Conservation (phyloP, 129 eudicot genomes). For the Smallanthus sonchifolius region DNA sequence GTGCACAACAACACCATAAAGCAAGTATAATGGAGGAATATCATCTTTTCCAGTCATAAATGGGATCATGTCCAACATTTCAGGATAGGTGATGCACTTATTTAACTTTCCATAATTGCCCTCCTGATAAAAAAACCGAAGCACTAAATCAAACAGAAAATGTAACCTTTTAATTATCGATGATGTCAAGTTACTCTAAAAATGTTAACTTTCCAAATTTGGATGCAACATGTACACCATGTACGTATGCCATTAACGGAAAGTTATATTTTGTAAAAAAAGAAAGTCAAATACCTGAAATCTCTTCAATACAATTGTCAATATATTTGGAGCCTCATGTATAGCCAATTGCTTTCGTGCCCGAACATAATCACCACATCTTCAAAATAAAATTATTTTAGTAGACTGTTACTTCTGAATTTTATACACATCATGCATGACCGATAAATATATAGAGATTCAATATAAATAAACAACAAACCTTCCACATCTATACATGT, state of each 20-base stretch:
- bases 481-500: slow-evolving; percentile 97
- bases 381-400: slow-evolving; percentile 26
- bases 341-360: slow-evolving; percentile 84
- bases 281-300: slow-evolving; percentile 61
- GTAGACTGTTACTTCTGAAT: background rate
- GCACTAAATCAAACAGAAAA: background rate
- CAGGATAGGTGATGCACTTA: slow-evolving; percentile 76
- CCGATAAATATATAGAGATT: background rate
- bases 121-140: slow-evolving; percentile 48
- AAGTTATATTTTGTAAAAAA: background rate
- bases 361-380: slow-evolving; percentile 81
- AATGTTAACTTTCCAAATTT: background rate
- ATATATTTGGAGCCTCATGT: slow-evolving; percentile 87
- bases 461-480: slow-evolving; percentile 17
- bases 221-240: background rate
- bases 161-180: background rate
- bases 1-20: slow-evolving; percentile 89
- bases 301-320: slow-evolving; percentile 88
- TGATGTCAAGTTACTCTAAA: background rate
- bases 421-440: slow-evolving; percentile 6
- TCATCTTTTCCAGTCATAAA: slow-evolving; percentile 88
- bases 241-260: background rate
- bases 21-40: slow-evolving; percentile 86
- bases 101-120: slow-evolving; percentile 89
- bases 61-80: slow-evolving; percentile 86